Evolutionary conservation across 2,329 filamentous ascomycete genomes (phyloP).

Genomic region (Acrocalymma vagum): DNA sequence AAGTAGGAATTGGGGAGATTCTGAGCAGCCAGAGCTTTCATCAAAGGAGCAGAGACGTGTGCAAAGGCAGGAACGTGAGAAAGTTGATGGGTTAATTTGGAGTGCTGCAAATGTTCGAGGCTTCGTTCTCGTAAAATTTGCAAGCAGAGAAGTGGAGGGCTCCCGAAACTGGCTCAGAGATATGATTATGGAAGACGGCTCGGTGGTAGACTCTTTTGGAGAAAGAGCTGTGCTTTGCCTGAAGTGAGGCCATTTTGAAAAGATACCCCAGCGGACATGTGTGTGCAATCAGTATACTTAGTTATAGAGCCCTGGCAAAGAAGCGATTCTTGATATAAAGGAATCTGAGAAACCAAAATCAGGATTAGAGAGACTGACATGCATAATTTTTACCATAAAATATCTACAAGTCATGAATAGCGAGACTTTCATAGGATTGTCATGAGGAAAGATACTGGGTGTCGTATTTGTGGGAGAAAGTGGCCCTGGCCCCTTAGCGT

Average conservation of each 20-base stretch:
- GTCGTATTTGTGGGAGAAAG: not conserved
- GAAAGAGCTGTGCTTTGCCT: conserved; percentile 79
- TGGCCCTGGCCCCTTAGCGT: not conserved
- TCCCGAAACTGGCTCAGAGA: conserved; percentile 80
- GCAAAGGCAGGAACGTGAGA: conserved; percentile 67
- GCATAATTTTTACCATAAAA: too few species aligned
- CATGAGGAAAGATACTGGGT: too few species aligned
- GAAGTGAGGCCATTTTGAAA: conserved; percentile 33
- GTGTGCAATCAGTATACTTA: conserved; percentile 85
- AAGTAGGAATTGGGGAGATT: conserved; percentile 74
- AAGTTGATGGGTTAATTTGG: conserved; percentile 43
- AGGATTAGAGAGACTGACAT: too few species aligned
- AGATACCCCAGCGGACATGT: too few species aligned
- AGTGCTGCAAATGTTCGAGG: conserved; percentile 55
- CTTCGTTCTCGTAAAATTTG: conserved; percentile 92
- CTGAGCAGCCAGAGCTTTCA: conserved; percentile 45
- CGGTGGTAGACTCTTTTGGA: conserved; percentile 75
- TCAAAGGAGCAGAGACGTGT: conserved; percentile 59
- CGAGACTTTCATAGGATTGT: too few species aligned
- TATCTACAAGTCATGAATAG: too few species aligned
- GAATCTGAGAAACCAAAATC: too few species aligned
- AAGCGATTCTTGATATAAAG: too few species aligned
- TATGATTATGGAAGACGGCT: conserved; percentile 79
- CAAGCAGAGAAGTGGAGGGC: conserved; percentile 80
- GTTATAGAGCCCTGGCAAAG: conserved; percentile 88